Conservation (phyloP, 2,329 filamentous ascomycete genomes). For the Pseudopithomyces maydicus region DNA sequence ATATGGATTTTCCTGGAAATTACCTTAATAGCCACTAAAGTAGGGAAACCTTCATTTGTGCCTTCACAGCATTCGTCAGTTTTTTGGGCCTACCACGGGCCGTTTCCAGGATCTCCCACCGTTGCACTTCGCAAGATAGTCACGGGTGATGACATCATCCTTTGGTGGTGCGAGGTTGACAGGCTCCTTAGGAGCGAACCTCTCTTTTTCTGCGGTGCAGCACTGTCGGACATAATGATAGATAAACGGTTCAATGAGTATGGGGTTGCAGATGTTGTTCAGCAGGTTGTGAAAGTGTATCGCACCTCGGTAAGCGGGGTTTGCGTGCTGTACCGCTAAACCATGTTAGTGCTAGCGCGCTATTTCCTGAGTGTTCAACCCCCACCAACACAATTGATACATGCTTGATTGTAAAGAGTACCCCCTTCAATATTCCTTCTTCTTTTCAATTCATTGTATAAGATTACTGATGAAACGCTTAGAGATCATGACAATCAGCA, state of each 20-base stretch:
- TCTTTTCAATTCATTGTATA: too few species aligned
- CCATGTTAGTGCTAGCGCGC: background rate
- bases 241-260: background rate
- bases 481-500: too few species aligned
- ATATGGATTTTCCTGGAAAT: background rate
- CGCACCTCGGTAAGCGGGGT: background rate
- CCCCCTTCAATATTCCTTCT: too few species aligned
- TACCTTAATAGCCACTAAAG: constrained; percentile 65
- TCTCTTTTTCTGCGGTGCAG: constrained; percentile 49
- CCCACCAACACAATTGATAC: too few species aligned
- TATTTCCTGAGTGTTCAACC: too few species aligned
- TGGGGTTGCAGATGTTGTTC: constrained; percentile 5
- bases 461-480: too few species aligned
- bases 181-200: constrained; percentile 78
- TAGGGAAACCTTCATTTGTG: constrained; percentile 64
- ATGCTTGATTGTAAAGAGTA: too few species aligned
- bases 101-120: constrained; percentile 60
- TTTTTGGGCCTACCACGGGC: background rate
- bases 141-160: constrained; percentile 79
- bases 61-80: constrained; percentile 53
- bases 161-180: constrained; percentile 83
- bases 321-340: background rate
- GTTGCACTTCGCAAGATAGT: constrained; percentile 80
- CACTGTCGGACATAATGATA: constrained; percentile 37
- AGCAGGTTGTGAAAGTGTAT: background rate